Evolutionary conservation across 192 early-diverging fungal species (phyloP).

Genomic region (Coemansia sp.): DNA sequence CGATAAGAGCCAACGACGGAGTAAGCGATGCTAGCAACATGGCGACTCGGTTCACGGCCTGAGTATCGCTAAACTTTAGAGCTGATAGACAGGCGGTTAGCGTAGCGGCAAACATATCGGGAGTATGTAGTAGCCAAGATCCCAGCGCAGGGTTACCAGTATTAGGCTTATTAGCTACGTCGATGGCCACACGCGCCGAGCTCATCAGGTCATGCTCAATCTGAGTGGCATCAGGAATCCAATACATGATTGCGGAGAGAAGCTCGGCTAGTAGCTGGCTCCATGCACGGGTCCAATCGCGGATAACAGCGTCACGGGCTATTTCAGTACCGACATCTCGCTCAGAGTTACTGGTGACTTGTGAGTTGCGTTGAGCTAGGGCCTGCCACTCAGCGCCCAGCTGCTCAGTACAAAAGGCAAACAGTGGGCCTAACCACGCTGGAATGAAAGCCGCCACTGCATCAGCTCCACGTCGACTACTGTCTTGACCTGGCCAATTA

Average conservation of each 20-base stretch:
- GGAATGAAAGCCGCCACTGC: slow-evolving; percentile 20
- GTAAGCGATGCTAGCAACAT: slow-evolving; percentile 15
- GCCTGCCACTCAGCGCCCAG: slow-evolving; percentile 32
- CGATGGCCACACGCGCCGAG: slow-evolving; percentile 12
- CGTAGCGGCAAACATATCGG: slow-evolving; percentile 12
- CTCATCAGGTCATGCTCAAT: slow-evolving; percentile 39
- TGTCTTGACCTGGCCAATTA: slow-evolving; percentile 41
- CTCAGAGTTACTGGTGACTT: not conserved
- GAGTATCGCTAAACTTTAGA: slow-evolving; percentile 26
- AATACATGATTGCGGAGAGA: slow-evolving; percentile 6
- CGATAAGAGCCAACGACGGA: slow-evolving; percentile 27
- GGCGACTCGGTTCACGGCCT: slow-evolving; percentile 15
- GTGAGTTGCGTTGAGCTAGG: not conserved
- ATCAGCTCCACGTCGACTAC: not conserved
- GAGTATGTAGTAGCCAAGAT: slow-evolving; percentile 10
- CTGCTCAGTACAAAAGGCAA: slow-evolving; percentile 24
- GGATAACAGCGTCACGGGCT: slow-evolving; percentile 35
- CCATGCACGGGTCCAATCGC: slow-evolving; percentile 52
- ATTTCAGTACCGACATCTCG: slow-evolving; percentile 29
- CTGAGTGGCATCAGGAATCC: slow-evolving; percentile 37
- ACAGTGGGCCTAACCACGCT: slow-evolving; percentile 37
- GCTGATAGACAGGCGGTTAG: slow-evolving; percentile 16
- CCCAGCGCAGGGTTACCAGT: slow-evolving; percentile 15
- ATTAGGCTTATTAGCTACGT: not conserved
- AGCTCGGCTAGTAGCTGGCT: slow-evolving; percentile 27